These are phyloP conservation scores for Tuber magnatum DNA, from an alignment of 495 filamentous ascomycete genomes.

Conservation along the genomic window DNA sequence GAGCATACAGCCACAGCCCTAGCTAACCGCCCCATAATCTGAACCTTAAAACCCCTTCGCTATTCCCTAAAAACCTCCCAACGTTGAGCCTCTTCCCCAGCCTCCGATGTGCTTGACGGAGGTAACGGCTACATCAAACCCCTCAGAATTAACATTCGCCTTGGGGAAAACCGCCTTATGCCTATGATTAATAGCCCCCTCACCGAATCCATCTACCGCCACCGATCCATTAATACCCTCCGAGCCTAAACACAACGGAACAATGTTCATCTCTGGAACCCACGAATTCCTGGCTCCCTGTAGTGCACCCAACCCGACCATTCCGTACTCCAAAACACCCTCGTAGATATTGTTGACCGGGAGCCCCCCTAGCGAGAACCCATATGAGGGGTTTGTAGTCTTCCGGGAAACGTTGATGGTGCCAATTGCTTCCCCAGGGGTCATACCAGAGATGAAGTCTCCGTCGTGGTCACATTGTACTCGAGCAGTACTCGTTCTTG, in stretches of 20 bases:
- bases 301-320: constrained; percentile 29
- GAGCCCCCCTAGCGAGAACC: constrained; percentile 13
- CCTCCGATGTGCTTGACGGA: too few relatives aligned
- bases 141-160: neutral
- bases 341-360: constrained; percentile 30
- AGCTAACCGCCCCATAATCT: too few relatives aligned
- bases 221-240: constrained; percentile 22
- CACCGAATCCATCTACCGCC: constrained; percentile 34
- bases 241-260: constrained; percentile 34
- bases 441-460: constrained; percentile 9
- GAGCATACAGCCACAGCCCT: too few relatives aligned
- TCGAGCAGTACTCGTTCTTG: constrained; percentile 28
- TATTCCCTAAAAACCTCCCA: too few relatives aligned
- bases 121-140: too few relatives aligned
- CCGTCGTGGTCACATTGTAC: constrained; percentile 28
- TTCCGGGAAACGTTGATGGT: constrained; percentile 10
- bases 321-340: constrained; percentile 32
- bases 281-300: constrained; percentile 26
- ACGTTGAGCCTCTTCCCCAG: too few relatives aligned
- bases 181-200: constrained; percentile 26
- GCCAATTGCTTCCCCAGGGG: constrained; percentile 6
- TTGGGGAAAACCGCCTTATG: constrained; percentile 33
- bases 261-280: constrained; percentile 30
- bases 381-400: neutral
- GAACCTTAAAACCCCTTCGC: too few relatives aligned